These are phyloP conservation scores for Brasilioporus rufonigricans DNA, from an alignment of 768 basidiomycete genomes.

Conservation along the genomic window DNA sequence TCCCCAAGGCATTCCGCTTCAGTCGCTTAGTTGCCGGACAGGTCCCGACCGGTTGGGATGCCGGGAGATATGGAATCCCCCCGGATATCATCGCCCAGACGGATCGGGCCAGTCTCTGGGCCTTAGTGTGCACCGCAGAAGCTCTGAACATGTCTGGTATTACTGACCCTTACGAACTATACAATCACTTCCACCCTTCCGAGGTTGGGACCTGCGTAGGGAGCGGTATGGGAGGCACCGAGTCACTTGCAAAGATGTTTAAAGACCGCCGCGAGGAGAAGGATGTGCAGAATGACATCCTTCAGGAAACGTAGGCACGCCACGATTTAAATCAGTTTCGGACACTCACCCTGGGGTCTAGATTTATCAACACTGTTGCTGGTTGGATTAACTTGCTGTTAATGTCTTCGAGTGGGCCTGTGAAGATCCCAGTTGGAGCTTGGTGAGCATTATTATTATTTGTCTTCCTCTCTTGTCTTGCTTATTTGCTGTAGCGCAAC, in stretches of 20 bases:
- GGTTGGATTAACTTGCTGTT: slow-evolving; percentile 97
- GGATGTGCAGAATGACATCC: slow-evolving; percentile 96
- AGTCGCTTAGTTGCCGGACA: slow-evolving; percentile 94
- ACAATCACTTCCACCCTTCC: slow-evolving; percentile 94
- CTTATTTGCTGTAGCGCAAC: slow-evolving; percentile 63
- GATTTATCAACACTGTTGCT: slow-evolving; percentile 98
- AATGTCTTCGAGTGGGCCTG: slow-evolving; percentile 93
- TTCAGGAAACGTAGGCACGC: slow-evolving; percentile 89
- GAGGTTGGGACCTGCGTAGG: slow-evolving; percentile 94
- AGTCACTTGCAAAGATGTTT: slow-evolving; percentile 94
- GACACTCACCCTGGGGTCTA: slow-evolving; percentile 29
- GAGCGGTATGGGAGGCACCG: slow-evolving; percentile 96
- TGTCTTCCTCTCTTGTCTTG: not conserved
- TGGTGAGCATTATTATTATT: slow-evolving; percentile 54
- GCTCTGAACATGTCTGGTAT: slow-evolving; percentile 96
- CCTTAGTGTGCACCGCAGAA: slow-evolving; percentile 90
- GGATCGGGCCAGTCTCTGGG: slow-evolving; percentile 93
- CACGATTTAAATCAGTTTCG: not conserved
- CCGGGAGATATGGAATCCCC: slow-evolving; percentile 95
- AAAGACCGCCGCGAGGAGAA: slow-evolving; percentile 97
- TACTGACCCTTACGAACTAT: slow-evolving; percentile 97
- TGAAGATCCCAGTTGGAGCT: slow-evolving; percentile 99
- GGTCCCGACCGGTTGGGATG: slow-evolving; percentile 96
- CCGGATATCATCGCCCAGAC: slow-evolving; percentile 94
- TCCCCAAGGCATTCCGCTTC: slow-evolving; percentile 96